Conservation (phyloP, 371 early-diverging fungal species). For the Mucor indicus region DNA sequence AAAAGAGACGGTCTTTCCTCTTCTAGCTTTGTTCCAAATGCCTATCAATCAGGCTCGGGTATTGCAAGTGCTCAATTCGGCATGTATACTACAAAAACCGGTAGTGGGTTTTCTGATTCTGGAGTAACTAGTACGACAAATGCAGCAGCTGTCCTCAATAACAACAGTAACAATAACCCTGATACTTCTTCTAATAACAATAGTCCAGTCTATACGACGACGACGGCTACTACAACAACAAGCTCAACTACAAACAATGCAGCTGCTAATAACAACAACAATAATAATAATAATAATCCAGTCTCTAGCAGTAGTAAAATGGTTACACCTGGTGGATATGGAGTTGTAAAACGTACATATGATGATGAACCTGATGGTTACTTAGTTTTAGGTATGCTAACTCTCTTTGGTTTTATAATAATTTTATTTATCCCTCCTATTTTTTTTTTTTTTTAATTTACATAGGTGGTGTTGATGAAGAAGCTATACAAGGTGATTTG, state of each 20-base stretch:
- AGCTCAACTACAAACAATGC: not conserved
- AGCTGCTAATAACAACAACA: not conserved
- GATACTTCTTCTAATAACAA: not conserved
- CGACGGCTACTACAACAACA: slow-evolving; percentile 5
- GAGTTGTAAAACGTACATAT: slow-evolving; percentile 2
- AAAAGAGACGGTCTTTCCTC: slow-evolving; percentile 33
- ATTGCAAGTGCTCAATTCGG: slow-evolving; percentile 44
- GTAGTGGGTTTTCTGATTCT: slow-evolving; percentile 26
- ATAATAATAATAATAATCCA: too few relatives aligned
- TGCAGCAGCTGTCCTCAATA: not conserved
- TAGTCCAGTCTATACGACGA: not conserved
- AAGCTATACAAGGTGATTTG: slow-evolving; percentile 36
- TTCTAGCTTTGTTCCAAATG: slow-evolving; percentile 38
- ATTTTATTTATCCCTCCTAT: not conserved
- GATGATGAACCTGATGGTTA: slow-evolving; percentile 40
- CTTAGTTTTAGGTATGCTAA: slow-evolving; percentile 34
- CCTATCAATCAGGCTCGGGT: slow-evolving; percentile 34
- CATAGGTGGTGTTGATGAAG: slow-evolving; percentile 43
- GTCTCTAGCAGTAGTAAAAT: too few relatives aligned
- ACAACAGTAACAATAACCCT: not conserved
- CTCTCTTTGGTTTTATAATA: not conserved
- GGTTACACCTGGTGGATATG: slow-evolving; percentile 29
- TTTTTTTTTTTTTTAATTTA: not conserved
- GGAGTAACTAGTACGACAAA: slow-evolving; percentile 3
- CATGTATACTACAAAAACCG: slow-evolving; percentile 26